Evolutionary conservation across 768 basidiomycete genomes (phyloP).

Genomic region (Tricholoma flavovirens): DNA sequence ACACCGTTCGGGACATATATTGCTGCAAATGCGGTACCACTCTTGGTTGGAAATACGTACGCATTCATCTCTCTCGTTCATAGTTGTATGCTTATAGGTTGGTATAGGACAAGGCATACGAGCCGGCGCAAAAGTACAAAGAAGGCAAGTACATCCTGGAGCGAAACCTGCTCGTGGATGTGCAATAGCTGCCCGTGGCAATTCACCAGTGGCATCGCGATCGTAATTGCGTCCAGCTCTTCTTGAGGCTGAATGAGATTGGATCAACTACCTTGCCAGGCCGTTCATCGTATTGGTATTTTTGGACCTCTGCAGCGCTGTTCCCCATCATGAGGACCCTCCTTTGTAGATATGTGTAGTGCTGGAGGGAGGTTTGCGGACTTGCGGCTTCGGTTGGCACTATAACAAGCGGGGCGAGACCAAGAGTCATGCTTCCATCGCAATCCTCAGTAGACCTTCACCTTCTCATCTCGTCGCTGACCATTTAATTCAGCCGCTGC

Average conservation of each 20-base stretch:
- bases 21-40: constrained; percentile 84
- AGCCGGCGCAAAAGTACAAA: constrained; percentile 91
- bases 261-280: constrained; percentile 8
- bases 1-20: constrained; percentile 93
- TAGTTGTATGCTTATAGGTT: background rate
- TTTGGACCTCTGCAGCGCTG: constrained; percentile 22
- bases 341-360: background rate
- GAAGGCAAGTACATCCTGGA: constrained; percentile 99
- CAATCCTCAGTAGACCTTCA: background rate
- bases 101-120: constrained; percentile 85
- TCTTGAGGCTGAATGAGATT: background rate
- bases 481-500: background rate
- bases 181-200: constrained; percentile 45
- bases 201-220: constrained; percentile 8
- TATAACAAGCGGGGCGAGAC: background rate
- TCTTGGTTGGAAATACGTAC: constrained; percentile 98
- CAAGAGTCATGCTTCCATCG: background rate
- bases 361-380: background rate
- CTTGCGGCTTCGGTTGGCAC: background rate
- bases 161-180: constrained; percentile 81
- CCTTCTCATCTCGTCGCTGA: background rate
- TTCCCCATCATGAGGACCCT: constrained; percentile 3
- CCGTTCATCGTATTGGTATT: constrained; percentile 14
- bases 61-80: constrained; percentile 22
- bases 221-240: constrained; percentile 1